A percentile compares a stretch with the other conserved stretches of the same genome.
phyloP scores from a whole-genome alignment of 2,329 filamentous ascomycete genomes.

The Leptographium procerum region DNA sequence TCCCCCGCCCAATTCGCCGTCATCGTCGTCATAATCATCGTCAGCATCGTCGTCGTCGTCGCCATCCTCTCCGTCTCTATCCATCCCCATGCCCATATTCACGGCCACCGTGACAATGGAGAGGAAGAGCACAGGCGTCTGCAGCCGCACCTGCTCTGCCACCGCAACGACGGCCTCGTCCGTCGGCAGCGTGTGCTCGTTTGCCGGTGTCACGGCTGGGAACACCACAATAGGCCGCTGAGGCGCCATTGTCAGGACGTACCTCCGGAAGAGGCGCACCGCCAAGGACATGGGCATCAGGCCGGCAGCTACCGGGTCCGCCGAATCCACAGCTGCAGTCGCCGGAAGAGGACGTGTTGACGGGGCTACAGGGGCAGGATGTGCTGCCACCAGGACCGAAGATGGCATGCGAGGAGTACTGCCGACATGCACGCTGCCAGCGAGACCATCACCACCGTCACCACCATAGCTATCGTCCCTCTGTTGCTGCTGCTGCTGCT shows the following conservation, averaged over 20 bases:
- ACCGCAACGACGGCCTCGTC: neutral
- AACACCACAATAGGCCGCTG: conserved; percentile 11
- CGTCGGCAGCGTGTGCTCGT: neutral
- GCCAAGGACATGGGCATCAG: conserved; percentile 6
- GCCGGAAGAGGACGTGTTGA: neutral
- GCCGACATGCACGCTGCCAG: neutral
- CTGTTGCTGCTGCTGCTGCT: neutral
- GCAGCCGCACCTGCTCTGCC: conserved; percentile 2
- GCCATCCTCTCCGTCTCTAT: neutral
- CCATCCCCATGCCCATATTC: neutral
- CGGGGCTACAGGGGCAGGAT: neutral
- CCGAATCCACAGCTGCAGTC: neutral
- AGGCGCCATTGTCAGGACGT: conserved; percentile 8
- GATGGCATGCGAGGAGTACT: neutral
- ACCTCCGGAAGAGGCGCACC: conserved; percentile 5
- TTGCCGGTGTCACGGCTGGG: conserved; percentile 1
- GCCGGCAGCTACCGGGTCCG: conserved; percentile 7
- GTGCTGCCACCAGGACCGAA: neutral
- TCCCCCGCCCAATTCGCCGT: neutral
- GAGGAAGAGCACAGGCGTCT: conserved; percentile 8
- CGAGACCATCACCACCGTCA: neutral
- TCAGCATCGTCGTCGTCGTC: neutral
- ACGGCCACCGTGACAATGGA: conserved; percentile 6
- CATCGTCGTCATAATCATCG: neutral
- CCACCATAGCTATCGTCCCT: neutral